These are phyloP conservation scores for Fusarium euwallaceae DNA, from an alignment of 2,329 filamentous ascomycete species.

Conservation along the genomic window DNA sequence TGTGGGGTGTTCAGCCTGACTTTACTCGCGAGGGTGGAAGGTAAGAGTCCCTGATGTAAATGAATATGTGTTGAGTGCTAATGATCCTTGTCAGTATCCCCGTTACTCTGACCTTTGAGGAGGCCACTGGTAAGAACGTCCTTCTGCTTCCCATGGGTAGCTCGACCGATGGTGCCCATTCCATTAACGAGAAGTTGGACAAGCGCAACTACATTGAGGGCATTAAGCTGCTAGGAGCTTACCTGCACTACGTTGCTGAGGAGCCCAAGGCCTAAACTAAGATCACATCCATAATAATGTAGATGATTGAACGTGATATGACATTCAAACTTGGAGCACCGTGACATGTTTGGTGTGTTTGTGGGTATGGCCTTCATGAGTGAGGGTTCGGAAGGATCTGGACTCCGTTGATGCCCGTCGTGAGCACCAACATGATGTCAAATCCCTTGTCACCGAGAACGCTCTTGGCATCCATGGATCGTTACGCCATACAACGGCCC, in stretches of 20 bases:
- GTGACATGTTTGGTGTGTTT: background rate
- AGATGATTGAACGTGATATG: conserved; percentile 26
- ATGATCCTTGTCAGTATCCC: conserved; percentile 76
- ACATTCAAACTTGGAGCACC: background rate
- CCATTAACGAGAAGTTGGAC: conserved; percentile 98
- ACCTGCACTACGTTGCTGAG: conserved; percentile 95
- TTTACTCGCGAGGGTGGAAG: conserved; percentile 96
- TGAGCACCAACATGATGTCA: background rate
- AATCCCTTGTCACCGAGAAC: background rate
- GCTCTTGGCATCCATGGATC: background rate
- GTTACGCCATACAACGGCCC: background rate
- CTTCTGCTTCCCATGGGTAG: conserved; percentile 96
- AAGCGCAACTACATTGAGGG: conserved; percentile 98
- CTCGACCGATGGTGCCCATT: conserved; percentile 96
- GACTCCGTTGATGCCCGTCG: too few species aligned
- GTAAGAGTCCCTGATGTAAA: conserved; percentile 57
- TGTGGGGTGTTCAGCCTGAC: conserved; percentile 94
- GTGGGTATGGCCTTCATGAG: background rate
- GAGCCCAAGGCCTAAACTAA: conserved; percentile 71
- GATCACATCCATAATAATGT: conserved; percentile 9
- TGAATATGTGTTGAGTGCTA: conserved; percentile 18
- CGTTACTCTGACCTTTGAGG: conserved; percentile 96
- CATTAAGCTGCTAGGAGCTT: conserved; percentile 93
- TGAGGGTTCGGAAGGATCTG: background rate
- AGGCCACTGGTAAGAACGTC: conserved; percentile 98